A percentile compares a stretch with the other conserved stretches of the same genome.
These are phyloP conservation scores for Cryptosporidium felis DNA, from an alignment of 169 alveolate genomes.

Conservation along the genomic window DNA sequence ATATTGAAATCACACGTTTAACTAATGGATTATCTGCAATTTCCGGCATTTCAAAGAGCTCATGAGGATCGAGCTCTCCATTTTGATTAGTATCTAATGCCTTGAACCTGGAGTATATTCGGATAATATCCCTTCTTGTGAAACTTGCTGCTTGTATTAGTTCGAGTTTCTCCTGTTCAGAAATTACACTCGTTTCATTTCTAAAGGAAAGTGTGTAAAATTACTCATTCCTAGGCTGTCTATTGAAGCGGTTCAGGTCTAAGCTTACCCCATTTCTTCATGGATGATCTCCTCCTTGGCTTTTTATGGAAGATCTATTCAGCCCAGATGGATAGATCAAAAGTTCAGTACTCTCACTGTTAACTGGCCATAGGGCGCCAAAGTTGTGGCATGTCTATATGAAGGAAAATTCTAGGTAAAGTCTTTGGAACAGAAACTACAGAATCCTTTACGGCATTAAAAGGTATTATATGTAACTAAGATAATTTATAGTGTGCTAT, in stretches of 20 bases:
- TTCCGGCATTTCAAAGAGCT: slow-evolving; percentile 94
- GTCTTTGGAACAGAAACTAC: neutral
- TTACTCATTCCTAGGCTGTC: neutral
- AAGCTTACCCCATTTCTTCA: slow-evolving; percentile 18
- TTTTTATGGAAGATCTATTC: neutral
- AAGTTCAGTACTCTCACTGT: neutral
- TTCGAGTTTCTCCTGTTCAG: slow-evolving; percentile 80
- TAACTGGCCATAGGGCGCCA: slow-evolving; percentile 10
- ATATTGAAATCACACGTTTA: slow-evolving; percentile 91
- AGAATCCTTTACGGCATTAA: too few species aligned
- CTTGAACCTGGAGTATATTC: slow-evolving; percentile 89
- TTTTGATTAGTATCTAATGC: slow-evolving; percentile 91
- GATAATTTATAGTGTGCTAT: neutral
- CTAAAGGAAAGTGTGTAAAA: neutral
- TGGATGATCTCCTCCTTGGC: neutral
- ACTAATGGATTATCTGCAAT: slow-evolving; percentile 95
- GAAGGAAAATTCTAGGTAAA: slow-evolving; percentile 5
- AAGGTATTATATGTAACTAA: neutral
- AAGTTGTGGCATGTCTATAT: slow-evolving; percentile 2
- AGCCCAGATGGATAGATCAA: neutral
- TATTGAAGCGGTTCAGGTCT: too few species aligned
- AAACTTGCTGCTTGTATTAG: slow-evolving; percentile 87
- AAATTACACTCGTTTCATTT: slow-evolving; percentile 43
- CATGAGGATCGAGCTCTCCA: slow-evolving; percentile 94
- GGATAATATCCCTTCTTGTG: slow-evolving; percentile 90